These are phyloP conservation scores for Cryphonectria nitschkei DNA, from an alignment of 2,329 filamentous ascomycete genomes.

Conservation along the genomic window DNA sequence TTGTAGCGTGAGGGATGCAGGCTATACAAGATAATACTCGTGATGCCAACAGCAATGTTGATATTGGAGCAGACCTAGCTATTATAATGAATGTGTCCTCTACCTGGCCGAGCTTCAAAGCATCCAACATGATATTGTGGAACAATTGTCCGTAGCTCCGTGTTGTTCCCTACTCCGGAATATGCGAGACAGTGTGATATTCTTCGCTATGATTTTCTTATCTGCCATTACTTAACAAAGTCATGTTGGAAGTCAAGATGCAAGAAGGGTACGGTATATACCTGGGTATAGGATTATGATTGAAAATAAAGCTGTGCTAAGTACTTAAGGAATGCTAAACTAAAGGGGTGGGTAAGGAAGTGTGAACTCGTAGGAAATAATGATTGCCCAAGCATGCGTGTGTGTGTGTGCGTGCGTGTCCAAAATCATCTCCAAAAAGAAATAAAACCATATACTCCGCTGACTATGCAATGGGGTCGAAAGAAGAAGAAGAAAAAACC, in stretches of 20 bases:
- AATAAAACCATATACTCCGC: background rate
- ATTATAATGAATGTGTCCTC: background rate
- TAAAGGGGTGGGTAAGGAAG: background rate
- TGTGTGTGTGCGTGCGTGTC: background rate
- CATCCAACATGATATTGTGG: background rate
- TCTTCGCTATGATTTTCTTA: background rate
- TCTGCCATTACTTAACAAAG: background rate
- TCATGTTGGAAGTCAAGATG: background rate
- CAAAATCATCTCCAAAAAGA: background rate
- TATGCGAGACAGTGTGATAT: background rate
- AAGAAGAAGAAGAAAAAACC: background rate
- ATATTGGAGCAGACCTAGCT: background rate
- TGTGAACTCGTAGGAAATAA: background rate
- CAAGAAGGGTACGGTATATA: background rate
- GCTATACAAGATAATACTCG: background rate
- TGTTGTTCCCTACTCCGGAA: background rate
- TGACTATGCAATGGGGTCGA: background rate
- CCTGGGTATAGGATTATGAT: background rate
- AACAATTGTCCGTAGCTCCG: background rate
- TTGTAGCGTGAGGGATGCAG: background rate
- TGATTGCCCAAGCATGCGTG: background rate
- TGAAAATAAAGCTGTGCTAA: slow-evolving; percentile 2
- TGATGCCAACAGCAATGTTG: background rate
- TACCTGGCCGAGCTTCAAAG: background rate
- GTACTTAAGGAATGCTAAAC: background rate